Base-by-base conservation (phyloP, 2,329 filamentous ascomycete species). In the Aspergillus ustus region DNA sequence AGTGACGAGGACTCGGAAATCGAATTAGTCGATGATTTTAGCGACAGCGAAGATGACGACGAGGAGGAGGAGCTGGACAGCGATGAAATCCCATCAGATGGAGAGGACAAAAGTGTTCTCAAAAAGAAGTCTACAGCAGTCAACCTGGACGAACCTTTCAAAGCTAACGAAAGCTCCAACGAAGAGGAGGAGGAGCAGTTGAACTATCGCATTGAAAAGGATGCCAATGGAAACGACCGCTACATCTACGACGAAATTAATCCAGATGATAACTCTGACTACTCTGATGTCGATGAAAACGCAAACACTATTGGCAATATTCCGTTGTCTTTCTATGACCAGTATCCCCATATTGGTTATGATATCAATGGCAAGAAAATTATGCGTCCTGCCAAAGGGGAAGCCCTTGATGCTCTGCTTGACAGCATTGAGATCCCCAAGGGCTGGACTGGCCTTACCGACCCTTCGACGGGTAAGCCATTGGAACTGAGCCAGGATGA, bases 331-430 rank as follows among this genome's bases (percentile, higher is more conserved):
- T 98, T 97, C 80, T 99, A 99, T 82, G 95, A 99, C 76, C 91
- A 92, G 40, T 99, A 97, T 75, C 95, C 95, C 54, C 95, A 99
- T 76, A 97, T 99, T 74, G 95, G 95, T 62, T 99, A 99, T 80
- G 92, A 97, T 72, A 98, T 99, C 81, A 96, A 99, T 77, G 95
- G 95, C 77, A 97, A 96, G 85, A 96, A 91, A 78, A 97, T 99
- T 66, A 91, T 97, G 89, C 90, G 95, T 56, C 95, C 95, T 7
- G 95, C 96, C 4, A 94, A 93, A 69, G 94, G 94, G 56, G 91
- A 97, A 75, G 95, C 95, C 40, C 82, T 99, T 34, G 95, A 99
- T 82, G 92, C 93, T 13, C 84, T 99, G 48, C 84, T 99, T 9
- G 94, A 99, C 72, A 97, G 91, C 78, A 99, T 99, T 71, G 95